phyloP scores from a whole-genome alignment of 164 flowering plant species.

The Aristolochia contorta region DNA sequence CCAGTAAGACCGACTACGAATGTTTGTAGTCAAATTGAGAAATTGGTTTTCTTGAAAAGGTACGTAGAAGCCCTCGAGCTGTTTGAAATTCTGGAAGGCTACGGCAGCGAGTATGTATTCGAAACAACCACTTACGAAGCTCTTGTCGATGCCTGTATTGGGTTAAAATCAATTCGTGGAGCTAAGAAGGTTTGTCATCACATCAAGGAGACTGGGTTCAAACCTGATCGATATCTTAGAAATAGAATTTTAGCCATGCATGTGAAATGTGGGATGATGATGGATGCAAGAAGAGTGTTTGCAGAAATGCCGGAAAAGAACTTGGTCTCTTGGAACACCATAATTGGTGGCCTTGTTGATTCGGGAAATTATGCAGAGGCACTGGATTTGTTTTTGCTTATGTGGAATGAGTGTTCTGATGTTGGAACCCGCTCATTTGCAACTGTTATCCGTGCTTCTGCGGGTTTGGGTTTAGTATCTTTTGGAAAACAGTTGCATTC shows the following conservation, averaged over 20 bases:
- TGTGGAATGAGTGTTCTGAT: conserved; percentile 42
- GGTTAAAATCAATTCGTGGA: conserved; percentile 36
- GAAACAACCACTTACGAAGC: conserved; percentile 37
- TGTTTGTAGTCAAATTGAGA: conserved; percentile 18
- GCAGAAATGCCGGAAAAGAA: conserved; percentile 52
- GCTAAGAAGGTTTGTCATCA: conserved; percentile 33
- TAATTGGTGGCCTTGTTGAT: conserved; percentile 42
- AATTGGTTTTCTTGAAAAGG: conserved; percentile 17
- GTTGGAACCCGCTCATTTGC: conserved; percentile 31
- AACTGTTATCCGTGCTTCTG: conserved; percentile 35
- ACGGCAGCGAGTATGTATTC: conserved; percentile 21
- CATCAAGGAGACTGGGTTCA: conserved; percentile 31
- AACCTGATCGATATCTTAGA: conserved; percentile 36
- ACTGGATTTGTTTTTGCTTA: conserved; percentile 29
- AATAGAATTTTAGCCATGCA: conserved; percentile 53
- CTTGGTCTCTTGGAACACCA: conserved; percentile 41
- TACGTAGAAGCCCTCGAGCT: conserved; percentile 45
- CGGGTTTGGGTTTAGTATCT: conserved; percentile 29
- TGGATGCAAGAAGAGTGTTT: conserved; percentile 41
- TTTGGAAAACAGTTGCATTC: conserved; percentile 49
- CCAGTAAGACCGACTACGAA: conserved; percentile 7
- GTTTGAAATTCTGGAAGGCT: conserved; percentile 36
- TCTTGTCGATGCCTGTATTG: conserved; percentile 44
- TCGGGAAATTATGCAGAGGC: conserved; percentile 37
- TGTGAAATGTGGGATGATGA: conserved; percentile 55